phyloP scores from a whole-genome alignment of 2,329 filamentous ascomycete species.

The Monosporascus sp. region DNA sequence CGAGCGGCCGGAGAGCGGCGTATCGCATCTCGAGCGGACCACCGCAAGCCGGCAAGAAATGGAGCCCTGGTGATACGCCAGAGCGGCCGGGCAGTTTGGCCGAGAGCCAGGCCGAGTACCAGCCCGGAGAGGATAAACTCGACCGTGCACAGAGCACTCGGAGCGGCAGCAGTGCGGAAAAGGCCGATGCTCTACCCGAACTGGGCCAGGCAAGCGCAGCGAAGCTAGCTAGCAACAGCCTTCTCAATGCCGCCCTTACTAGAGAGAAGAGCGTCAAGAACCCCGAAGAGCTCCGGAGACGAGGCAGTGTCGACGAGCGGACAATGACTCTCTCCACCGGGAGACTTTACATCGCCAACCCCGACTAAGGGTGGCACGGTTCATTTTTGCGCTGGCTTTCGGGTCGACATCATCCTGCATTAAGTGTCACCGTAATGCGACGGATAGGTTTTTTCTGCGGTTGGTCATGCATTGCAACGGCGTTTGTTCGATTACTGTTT shows the following conservation, averaged over 20 bases:
- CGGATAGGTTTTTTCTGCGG: no score
- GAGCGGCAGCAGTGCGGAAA: conserved; percentile 55
- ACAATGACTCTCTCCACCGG: conserved; percentile 69
- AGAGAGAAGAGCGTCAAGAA: conserved; percentile 62
- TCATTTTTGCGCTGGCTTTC: no score
- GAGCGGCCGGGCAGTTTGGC: conserved; percentile 49
- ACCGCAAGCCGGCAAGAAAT: conserved; percentile 36
- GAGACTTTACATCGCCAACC: conserved; percentile 80
- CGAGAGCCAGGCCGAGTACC: conserved; percentile 34
- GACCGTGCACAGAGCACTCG: conserved; percentile 41
- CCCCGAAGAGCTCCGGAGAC: conserved; percentile 65
- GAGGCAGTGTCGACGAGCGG: conserved; percentile 79
- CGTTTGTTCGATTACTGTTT: no score
- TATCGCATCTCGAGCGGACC: conserved; percentile 49
- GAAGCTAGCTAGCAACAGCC: conserved; percentile 53
- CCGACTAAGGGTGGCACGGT: conserved; percentile 46
- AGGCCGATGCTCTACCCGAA: conserved; percentile 56
- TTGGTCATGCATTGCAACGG: no score
- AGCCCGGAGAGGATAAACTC: conserved; percentile 22
- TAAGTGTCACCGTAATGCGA: no score
- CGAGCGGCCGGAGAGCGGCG: conserved; percentile 45
- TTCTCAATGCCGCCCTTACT: conserved; percentile 51
- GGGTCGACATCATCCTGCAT: no score
- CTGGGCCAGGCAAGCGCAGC: conserved; percentile 37
- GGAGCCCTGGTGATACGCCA: conserved; percentile 52